These are phyloP conservation scores for Pichia sorboxylosa DNA, from an alignment of 1,139 yeast genomes.

Conservation along the genomic window DNA sequence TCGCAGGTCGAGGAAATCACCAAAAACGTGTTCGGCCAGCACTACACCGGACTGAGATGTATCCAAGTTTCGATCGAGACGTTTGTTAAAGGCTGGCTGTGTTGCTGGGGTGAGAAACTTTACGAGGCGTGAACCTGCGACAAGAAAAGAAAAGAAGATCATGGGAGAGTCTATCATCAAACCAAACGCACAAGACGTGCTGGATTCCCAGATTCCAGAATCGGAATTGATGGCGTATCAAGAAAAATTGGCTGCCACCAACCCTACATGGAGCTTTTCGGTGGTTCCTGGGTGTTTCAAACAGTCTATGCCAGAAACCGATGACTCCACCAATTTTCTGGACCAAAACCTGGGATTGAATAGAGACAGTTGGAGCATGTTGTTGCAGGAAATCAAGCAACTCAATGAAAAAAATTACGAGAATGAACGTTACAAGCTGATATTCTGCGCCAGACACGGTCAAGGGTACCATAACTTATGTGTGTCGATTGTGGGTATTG, in stretches of 20 bases:
- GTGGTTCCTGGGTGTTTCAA: slow-evolving; percentile 39
- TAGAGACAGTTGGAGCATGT: slow-evolving; percentile 34
- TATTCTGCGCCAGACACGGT: slow-evolving; percentile 65
- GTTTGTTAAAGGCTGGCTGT: background rate
- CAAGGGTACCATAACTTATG: slow-evolving; percentile 68
- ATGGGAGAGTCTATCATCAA: slow-evolving; percentile 18
- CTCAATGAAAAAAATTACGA: slow-evolving; percentile 30
- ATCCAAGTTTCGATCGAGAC: background rate
- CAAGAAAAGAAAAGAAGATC: too few relatives aligned
- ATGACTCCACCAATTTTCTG: slow-evolving; percentile 38
- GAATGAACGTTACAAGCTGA: slow-evolving; percentile 37
- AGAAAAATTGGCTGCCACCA: background rate
- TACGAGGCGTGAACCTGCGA: too few relatives aligned
- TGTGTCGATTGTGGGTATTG: slow-evolving; percentile 42
- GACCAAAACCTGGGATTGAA: slow-evolving; percentile 40
- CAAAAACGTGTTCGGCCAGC: background rate
- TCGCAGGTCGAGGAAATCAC: slow-evolving; percentile 32
- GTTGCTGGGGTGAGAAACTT: background rate
- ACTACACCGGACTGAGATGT: background rate
- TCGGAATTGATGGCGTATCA: slow-evolving; percentile 2
- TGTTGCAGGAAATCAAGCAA: slow-evolving; percentile 25
- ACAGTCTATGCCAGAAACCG: slow-evolving; percentile 35
- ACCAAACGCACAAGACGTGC: slow-evolving; percentile 16
- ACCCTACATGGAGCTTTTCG: slow-evolving; percentile 30
- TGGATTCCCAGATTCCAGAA: slow-evolving; percentile 15